A percentile compares a stretch with the other conserved stretches of the same genome.
phyloP scores from a whole-genome alignment of 2,329 filamentous ascomycete species.

The Aschersonia sp. region DNA sequence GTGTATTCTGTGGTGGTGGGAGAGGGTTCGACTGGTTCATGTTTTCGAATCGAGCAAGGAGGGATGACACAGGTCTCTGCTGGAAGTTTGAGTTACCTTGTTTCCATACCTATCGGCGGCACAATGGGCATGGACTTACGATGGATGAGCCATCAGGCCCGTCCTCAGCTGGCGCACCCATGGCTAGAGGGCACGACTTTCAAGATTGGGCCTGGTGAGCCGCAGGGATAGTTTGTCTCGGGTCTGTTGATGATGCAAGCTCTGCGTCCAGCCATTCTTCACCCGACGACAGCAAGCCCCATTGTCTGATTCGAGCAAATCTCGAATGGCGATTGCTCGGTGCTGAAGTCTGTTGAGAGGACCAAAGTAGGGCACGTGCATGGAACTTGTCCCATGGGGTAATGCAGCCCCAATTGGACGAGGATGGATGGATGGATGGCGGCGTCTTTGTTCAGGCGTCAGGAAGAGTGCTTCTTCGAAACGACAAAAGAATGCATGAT shows the following conservation, averaged over 20 bases:
- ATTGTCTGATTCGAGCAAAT: neutral
- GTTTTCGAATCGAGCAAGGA: constrained; percentile 70
- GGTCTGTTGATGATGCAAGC: constrained; percentile 1
- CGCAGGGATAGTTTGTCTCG: neutral
- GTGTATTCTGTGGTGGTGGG: constrained; percentile 9
- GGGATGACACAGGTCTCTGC: constrained; percentile 68
- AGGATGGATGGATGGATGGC: no score
- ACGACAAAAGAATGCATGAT: no score
- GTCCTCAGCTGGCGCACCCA: constrained; percentile 28
- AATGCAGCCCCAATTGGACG: no score
- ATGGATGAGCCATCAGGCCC: constrained; percentile 66
- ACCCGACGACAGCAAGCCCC: constrained; percentile 4
- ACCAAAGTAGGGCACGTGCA: neutral
- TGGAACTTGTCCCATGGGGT: no score
- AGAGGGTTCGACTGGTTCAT: constrained; percentile 25
- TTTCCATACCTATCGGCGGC: neutral
- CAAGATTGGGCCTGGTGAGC: neutral
- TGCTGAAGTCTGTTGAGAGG: neutral
- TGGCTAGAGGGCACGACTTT: constrained; percentile 8
- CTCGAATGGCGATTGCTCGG: neutral
- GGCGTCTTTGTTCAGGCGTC: no score
- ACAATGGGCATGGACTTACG: constrained; percentile 27
- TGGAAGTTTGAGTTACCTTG: neutral
- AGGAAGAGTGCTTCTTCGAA: no score
- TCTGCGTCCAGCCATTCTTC: constrained; percentile 5